Conservation (phyloP, 805 yeast species). For the Cyberlindnera sargentensis region DNA sequence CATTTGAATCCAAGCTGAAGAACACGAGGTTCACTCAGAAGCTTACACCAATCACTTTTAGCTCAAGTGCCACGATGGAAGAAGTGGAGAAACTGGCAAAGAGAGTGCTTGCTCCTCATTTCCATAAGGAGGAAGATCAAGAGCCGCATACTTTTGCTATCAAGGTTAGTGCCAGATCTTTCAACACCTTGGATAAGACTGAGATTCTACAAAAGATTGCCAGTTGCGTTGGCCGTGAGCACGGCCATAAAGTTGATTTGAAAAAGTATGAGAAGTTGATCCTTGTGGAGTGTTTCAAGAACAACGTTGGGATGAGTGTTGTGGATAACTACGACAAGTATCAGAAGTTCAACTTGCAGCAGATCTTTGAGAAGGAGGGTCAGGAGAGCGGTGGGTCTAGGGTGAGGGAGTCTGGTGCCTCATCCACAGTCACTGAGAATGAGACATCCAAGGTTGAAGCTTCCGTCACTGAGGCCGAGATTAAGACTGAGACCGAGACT, state of each 20-base stretch:
- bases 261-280: conserved; percentile 73
- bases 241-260: conserved; percentile 73
- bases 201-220: conserved; percentile 74
- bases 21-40: conserved; percentile 71
- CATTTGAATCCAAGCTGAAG: conserved; percentile 42
- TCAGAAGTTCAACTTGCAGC: conserved; percentile 74
- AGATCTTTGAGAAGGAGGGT: conserved; percentile 48
- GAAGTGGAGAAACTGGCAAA: conserved; percentile 57
- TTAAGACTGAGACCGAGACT: not conserved
- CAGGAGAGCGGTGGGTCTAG: conserved; percentile 10
- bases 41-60: conserved; percentile 69
- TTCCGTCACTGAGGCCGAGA: not conserved
- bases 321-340: conserved; percentile 56
- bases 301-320: conserved; percentile 81
- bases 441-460: not conserved
- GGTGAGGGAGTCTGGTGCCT: conserved; percentile 7
- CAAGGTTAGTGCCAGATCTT: conserved; percentile 71
- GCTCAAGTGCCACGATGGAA: conserved; percentile 65
- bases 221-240: conserved; percentile 57
- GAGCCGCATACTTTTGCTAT: conserved; percentile 59
- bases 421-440: not conserved
- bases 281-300: conserved; percentile 83
- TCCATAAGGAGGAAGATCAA: conserved; percentile 41
- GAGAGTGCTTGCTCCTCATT: conserved; percentile 58
- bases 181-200: conserved; percentile 61